Evolutionary conservation across 805 yeast genomes (phyloP).

Genomic region (Lipomyces sp.): DNA sequence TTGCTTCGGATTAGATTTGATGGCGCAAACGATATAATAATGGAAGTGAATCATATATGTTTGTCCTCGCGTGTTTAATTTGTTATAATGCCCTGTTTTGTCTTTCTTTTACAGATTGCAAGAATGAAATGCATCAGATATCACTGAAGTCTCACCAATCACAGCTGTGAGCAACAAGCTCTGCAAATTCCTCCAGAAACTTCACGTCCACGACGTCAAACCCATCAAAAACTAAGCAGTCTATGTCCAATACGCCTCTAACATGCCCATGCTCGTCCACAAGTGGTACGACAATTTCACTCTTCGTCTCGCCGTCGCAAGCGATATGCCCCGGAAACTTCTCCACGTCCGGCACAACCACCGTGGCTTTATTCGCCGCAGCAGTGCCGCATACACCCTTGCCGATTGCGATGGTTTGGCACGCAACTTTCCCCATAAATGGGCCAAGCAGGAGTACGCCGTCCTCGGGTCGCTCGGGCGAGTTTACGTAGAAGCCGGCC

Average conservation of each 20-base stretch:
- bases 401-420: conserved; percentile 76
- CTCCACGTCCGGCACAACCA: conserved; percentile 73
- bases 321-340: conserved; percentile 91
- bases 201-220: conserved; percentile 62
- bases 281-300: conserved; percentile 91
- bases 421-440: conserved; percentile 95
- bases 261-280: conserved; percentile 44
- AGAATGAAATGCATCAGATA: no score
- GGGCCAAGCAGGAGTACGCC: conserved; percentile 75
- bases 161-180: conserved; percentile 51
- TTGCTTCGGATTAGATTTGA: no score
- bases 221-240: conserved; percentile 62
- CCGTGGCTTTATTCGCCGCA: conserved; percentile 57
- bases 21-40: no score
- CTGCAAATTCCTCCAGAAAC: conserved; percentile 59
- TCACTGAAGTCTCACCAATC: conserved; percentile 41
- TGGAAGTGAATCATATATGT: no score
- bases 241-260: conserved; percentile 82
- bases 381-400: conserved; percentile 92
- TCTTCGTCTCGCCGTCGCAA: conserved; percentile 90
- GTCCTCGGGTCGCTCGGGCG: conserved; percentile 35
- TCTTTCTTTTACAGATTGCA: no score
- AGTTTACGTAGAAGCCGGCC: conserved; percentile 83
- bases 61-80: no score
- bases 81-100: no score